Evolutionary conservation across 176 grass and related monocot species (phyloP).

Genomic region (sorghum (Sorghum bicolor)): Sorghum_bicolor_NCBIv3 NC_012873.2:62226001-62226500

Average conservation of each 20-base stretch:
- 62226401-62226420: constrained; percentile 88
- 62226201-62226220: background rate
- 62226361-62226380: constrained; percentile 64
- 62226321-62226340: constrained; percentile 3
- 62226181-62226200: background rate
- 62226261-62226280: background rate
- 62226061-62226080: background rate
- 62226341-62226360: constrained; percentile 76
- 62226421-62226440: constrained; percentile 71
- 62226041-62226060: background rate
- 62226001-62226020: background rate
- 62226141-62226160: background rate
- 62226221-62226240: background rate
- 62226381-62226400: constrained; percentile 79
- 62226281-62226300: background rate
- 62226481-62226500: constrained; percentile 56
- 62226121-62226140: background rate
- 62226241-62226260: background rate
- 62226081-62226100: constrained; percentile 8
- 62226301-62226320: background rate
- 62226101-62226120: background rate
- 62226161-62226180: background rate
- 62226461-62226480: constrained; percentile 81
- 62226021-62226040: background rate
- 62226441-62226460: constrained; percentile 90